phyloP scores from a whole-genome alignment of 495 filamentous ascomycete species.

The Rostrohypoxylon terebratum region DNA sequence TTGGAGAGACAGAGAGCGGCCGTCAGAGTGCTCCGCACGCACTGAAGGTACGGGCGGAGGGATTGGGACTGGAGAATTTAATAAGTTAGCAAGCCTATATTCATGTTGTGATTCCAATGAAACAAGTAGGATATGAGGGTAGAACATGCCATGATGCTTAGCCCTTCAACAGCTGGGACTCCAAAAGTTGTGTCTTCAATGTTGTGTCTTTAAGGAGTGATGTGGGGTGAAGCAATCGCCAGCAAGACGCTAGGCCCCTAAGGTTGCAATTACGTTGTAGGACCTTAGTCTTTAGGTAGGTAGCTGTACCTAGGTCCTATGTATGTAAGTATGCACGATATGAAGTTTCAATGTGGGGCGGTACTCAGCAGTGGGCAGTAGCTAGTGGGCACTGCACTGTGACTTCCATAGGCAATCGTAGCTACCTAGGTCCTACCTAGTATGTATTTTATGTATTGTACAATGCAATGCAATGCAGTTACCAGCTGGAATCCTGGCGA shows the following conservation, averaged over 20 bases:
- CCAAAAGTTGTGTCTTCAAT: constrained; percentile 17
- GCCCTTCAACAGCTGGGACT: constrained; percentile 7
- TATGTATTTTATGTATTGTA: no score
- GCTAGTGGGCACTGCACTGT: neutral
- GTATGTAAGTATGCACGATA: neutral
- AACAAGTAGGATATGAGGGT: neutral
- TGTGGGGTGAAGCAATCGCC: constrained; percentile 40
- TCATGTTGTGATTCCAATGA: neutral
- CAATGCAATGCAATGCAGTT: no score
- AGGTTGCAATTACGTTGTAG: constrained; percentile 14
- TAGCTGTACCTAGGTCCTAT: no score
- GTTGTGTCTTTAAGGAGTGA: constrained; percentile 19
- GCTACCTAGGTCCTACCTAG: no score
- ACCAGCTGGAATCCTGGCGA: no score
- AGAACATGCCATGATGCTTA: constrained; percentile 40
- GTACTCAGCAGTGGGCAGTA: neutral
- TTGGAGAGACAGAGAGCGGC: constrained; percentile 95
- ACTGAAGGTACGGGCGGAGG: constrained; percentile 95
- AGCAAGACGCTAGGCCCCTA: constrained; percentile 29
- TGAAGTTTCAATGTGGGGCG: constrained; percentile 32
- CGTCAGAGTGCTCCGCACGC: constrained; percentile 91
- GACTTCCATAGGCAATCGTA: no score
- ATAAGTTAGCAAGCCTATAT: constrained; percentile 20
- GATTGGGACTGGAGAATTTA: constrained; percentile 93
- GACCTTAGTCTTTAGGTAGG: no score